Base-by-base conservation (phyloP, 495 filamentous ascomycete genomes). In the Aspergillus cristatus region DNA sequence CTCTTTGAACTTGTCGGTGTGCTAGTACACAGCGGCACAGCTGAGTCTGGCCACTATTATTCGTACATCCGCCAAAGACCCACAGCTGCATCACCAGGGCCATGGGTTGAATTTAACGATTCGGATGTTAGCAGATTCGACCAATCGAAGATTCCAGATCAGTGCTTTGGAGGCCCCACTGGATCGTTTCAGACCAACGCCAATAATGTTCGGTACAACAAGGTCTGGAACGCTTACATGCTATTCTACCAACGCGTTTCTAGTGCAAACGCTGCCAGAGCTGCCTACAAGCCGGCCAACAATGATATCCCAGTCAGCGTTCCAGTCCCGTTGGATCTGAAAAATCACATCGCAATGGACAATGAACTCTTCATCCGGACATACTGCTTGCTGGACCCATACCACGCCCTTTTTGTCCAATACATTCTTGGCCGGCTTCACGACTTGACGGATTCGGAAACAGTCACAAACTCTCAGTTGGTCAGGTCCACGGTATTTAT, bases 11-110 rank as follows among this genome's bases (percentile, higher is more conserved):
- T 99, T 4, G 88, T 94, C 13, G 91, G 91, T 8, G 74, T 97
- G 17, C 74, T 99, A 11, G 87, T 97, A 4, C 91, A 99, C 55
- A 82, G 78, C 22, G 91, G 91, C 15, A 94, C 83, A 10, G 88
- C 91, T 12, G 88, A 97, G 55, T 88, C 85, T 12, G 91, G 91
- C 0, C 91, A 99, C 56, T 99, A 99, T 58, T 97, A 95, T 58
- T 96, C 91, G 0, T 97, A 83, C 60, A 82, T 90, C 37, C 82
- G 86, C 14, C 82, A 94, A 55, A 72, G 87, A 17, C 81, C 86
- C 3, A 70, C 73, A 3, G 60, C 57, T 14, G 62, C 58, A 16
- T 45, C 55, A 1, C 62, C 58, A 16, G 65, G 71, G 2, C 66
- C 53, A 3, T 99, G 91, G 91, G 72, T 96, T 15, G 82, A 94